Evolutionary conservation across 495 filamentous ascomycete genomes (phyloP).

Genomic region (Penicillium salamii): DNA sequence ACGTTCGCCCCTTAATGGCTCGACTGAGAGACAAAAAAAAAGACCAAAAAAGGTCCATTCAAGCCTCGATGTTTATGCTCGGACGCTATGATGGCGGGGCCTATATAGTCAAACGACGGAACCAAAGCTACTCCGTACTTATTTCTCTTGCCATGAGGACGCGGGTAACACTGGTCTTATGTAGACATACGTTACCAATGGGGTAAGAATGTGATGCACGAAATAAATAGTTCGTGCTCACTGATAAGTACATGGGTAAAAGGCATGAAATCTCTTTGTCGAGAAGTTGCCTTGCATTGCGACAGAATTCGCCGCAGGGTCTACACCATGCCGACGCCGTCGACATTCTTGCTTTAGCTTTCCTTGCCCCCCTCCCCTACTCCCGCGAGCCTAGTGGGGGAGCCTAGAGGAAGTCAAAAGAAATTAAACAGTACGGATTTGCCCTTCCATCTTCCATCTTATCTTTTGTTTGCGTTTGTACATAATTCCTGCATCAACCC

Average conservation of each 20-base stretch:
- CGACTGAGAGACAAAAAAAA: neutral
- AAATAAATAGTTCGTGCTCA: too few relatives aligned
- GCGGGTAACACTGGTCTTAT: neutral
- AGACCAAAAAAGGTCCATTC: neutral
- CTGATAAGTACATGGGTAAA: too few relatives aligned
- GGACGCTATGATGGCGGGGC: conserved; percentile 5
- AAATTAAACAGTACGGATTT: neutral
- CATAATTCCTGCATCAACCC: conserved; percentile 4
- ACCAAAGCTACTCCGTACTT: conserved; percentile 4
- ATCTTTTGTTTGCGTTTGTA: conserved; percentile 4
- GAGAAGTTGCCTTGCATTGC: too few relatives aligned
- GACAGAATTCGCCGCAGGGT: too few relatives aligned
- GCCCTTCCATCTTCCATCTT: neutral
- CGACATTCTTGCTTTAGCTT: too few relatives aligned
- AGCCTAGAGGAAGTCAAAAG: neutral
- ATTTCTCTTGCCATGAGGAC: too few relatives aligned
- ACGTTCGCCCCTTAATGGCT: too few relatives aligned
- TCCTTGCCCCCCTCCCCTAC: too few relatives aligned
- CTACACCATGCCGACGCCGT: neutral
- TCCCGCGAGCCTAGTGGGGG: neutral
- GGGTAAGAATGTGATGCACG: too few relatives aligned
- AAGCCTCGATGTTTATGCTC: too few relatives aligned
- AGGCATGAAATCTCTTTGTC: too few relatives aligned
- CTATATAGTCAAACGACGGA: conserved; percentile 3
- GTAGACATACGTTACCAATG: too few relatives aligned